Base-by-base conservation (phyloP, 768 basidiomycete species). In the Coprinellus micaceus region DNA sequence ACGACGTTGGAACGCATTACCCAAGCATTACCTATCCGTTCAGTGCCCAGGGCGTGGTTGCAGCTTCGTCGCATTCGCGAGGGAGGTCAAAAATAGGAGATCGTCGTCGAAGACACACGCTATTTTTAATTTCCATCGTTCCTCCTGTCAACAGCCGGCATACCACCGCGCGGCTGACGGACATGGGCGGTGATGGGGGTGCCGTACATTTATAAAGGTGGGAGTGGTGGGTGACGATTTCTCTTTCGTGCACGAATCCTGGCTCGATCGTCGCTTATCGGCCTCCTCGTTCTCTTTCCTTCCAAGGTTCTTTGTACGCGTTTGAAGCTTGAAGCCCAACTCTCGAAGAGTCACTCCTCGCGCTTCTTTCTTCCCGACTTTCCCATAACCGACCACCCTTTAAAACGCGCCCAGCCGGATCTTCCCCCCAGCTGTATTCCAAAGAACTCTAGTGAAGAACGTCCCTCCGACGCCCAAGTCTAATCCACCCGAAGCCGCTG, bases 401-500 rank as follows among this genome's bases (percentile, higher is more conserved):
- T 28, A 49, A 49, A 17, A 30, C 22, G 15, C 4, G 30, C 46
- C 46, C 1, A 37, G 9, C 17, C 17, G 36, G 9, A 9, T 9
- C 36, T 17, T 17, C 36, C 36, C 36, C 17, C 17, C 36, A 9
- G 36, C 36, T 21, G 26, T 9, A 4, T 28, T 49, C 47, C 21
- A 49, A 49, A n/a, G n/a, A n/a, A n/a, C n/a, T n/a, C n/a, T n/a
- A n/a, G n/a, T n/a, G n/a, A n/a, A n/a, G n/a, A n/a, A n/a, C n/a
- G n/a, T n/a, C n/a, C n/a, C n/a, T n/a, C n/a, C 47, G 47, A 49
- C n/a, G 47, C n/a, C n/a, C 47, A 49, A 49, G 47, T 28, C 47
- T 5, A 7, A 6, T 17, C 2, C 47, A 28, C 4, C 11, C 11
- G 15, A 49, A 49, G n/a, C n/a, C n/a, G n/a, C n/a, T n/a, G 26